phyloP scores from a whole-genome alignment of 2,329 filamentous ascomycete genomes.

The Madurella fahalii region DNA sequence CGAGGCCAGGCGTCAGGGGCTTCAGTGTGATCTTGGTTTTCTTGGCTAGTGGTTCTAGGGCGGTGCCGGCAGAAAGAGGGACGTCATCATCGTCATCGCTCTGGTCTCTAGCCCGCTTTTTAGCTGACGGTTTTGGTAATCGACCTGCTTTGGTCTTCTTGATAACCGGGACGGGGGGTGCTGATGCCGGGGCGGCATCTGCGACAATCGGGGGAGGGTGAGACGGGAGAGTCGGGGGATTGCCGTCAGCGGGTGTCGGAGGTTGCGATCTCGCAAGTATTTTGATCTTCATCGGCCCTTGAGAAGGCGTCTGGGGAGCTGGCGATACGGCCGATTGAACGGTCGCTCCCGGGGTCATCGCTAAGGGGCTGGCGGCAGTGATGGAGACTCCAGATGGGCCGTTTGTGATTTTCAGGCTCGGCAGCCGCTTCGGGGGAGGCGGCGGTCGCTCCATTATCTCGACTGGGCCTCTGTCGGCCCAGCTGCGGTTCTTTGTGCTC shows the following conservation, averaged over 20 bases:
- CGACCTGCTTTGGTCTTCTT: slow-evolving; percentile 57
- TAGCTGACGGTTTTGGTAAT: slow-evolving; percentile 56
- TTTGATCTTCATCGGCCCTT: slow-evolving; percentile 24
- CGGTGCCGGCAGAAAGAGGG: slow-evolving; percentile 29
- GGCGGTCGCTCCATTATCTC: slow-evolving; percentile 18
- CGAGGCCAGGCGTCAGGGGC: slow-evolving; percentile 27
- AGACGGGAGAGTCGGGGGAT: slow-evolving; percentile 11
- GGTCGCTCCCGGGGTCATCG: slow-evolving; percentile 16
- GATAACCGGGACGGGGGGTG: slow-evolving; percentile 13
- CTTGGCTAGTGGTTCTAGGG: slow-evolving; percentile 38
- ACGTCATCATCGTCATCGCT: slow-evolving; percentile 44
- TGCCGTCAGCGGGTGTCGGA: slow-evolving; percentile 23
- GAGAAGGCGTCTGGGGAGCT: slow-evolving; percentile 21
- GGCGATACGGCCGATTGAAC: slow-evolving; percentile 19
- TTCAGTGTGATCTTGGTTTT: slow-evolving; percentile 52
- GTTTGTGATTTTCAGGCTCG: slow-evolving; percentile 20
- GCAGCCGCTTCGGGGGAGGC: slow-evolving; percentile 16
- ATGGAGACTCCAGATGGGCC: neutral
- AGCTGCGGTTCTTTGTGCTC: neutral
- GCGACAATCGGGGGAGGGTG: neutral
- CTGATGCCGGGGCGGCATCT: slow-evolving; percentile 14
- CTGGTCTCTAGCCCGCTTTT: slow-evolving; percentile 58
- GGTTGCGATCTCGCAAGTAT: slow-evolving; percentile 24
- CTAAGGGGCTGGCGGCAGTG: slow-evolving; percentile 11
- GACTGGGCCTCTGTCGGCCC: neutral